phyloP scores from a whole-genome alignment of 495 filamentous ascomycete species.

The Trichoderma gamsii region DNA sequence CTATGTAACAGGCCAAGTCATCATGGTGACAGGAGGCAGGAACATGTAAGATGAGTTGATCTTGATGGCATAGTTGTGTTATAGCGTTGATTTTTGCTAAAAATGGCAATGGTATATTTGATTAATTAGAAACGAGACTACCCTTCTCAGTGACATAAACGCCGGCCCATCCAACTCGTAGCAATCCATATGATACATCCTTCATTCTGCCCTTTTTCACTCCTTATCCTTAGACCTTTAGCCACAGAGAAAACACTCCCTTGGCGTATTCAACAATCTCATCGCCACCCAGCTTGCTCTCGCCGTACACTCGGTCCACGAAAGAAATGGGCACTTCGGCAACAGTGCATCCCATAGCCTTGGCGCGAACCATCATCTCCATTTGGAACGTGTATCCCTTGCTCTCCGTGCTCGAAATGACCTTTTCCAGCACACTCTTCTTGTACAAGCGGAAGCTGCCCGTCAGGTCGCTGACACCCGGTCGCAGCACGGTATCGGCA shows the following conservation, averaged over 20 bases:
- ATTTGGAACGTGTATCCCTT: constrained; percentile 99
- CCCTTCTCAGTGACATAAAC: constrained; percentile 16
- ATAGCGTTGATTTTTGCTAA: constrained; percentile 3
- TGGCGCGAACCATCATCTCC: constrained; percentile 82
- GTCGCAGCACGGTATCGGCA: constrained; percentile 86
- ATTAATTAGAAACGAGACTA: constrained; percentile 15
- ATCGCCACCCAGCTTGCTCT: constrained; percentile 87
- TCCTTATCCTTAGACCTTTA: constrained; percentile 57
- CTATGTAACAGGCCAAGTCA: constrained; percentile 79
- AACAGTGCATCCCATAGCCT: constrained; percentile 84
- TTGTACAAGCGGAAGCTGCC: constrained; percentile 94
- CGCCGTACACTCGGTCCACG: constrained; percentile 91
- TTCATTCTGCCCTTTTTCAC: neutral
- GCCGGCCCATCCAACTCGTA: constrained; percentile 11
- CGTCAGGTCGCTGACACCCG: constrained; percentile 94
- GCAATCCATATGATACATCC: neutral
- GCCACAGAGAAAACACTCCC: constrained; percentile 83
- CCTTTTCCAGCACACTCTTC: constrained; percentile 78
- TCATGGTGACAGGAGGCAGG: constrained; percentile 75
- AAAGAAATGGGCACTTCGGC: constrained; percentile 93
- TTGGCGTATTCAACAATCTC: constrained; percentile 99
- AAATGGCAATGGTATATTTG: constrained; percentile 11
- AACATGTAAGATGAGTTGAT: constrained; percentile 54
- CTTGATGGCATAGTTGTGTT: neutral
- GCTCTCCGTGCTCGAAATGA: constrained; percentile 82